phyloP scores from a whole-genome alignment of 2,329 filamentous ascomycete species.

The Fusarium sp. region DNA sequence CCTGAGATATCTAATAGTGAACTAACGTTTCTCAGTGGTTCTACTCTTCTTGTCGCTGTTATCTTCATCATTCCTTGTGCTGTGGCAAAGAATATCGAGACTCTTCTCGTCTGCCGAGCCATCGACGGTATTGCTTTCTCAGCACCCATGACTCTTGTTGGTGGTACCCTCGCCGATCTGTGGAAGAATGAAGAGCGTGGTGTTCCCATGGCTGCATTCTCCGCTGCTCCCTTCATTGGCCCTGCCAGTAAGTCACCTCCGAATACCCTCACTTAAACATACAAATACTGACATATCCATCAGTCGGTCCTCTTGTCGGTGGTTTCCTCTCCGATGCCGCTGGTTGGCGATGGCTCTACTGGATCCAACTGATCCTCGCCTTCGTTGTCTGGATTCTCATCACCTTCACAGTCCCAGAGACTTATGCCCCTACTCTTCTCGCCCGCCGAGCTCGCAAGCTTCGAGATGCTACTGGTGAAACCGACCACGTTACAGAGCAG shows the following conservation, averaged over 20 bases:
- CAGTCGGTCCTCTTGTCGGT: slow-evolving; percentile 76
- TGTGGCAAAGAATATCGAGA: slow-evolving; percentile 77
- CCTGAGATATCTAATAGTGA: no score
- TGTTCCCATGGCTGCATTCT: slow-evolving; percentile 88
- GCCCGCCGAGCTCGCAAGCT: slow-evolving; percentile 75
- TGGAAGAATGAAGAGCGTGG: slow-evolving; percentile 86
- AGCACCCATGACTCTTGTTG: slow-evolving; percentile 86
- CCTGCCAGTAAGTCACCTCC: slow-evolving; percentile 65
- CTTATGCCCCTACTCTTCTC: slow-evolving; percentile 84
- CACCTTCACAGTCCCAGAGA: slow-evolving; percentile 90
- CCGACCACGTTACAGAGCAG: slow-evolving; percentile 78
- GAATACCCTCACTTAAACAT: not conserved
- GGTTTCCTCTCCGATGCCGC: slow-evolving; percentile 76
- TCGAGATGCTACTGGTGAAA: slow-evolving; percentile 72
- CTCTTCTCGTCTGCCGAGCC: slow-evolving; percentile 77
- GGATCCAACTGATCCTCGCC: slow-evolving; percentile 83
- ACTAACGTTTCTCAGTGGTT: slow-evolving; percentile 48
- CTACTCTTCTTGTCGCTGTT: slow-evolving; percentile 74
- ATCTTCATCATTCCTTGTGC: slow-evolving; percentile 85
- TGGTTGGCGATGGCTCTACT: slow-evolving; percentile 88
- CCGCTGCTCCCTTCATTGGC: slow-evolving; percentile 82
- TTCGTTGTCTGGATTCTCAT: slow-evolving; percentile 77
- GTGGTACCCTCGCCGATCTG: slow-evolving; percentile 83
- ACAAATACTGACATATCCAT: slow-evolving; percentile 2
- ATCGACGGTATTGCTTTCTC: slow-evolving; percentile 88